A percentile compares a stretch with the other conserved stretches of the same genome.
These are phyloP conservation scores for Vigna hirtella DNA, from an alignment of 306 rosid genomes.

Conservation along the genomic window DNA sequence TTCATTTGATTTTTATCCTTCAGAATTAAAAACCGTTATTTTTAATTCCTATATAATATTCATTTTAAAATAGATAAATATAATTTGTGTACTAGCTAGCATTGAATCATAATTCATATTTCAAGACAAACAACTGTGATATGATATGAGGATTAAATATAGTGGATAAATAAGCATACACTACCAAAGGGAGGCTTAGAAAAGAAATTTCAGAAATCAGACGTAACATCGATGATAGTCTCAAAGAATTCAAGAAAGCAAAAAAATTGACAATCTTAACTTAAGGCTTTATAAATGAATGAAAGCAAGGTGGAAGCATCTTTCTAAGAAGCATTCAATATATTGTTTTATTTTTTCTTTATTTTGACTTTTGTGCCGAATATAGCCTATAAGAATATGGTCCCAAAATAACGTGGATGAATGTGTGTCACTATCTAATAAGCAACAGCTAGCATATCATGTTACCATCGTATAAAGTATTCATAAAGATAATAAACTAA, in stretches of 20 bases:
- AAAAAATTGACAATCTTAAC: not conserved
- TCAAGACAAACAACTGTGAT: too few species aligned
- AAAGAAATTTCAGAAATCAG: not conserved
- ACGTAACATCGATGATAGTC: not conserved
- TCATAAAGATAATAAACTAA: not conserved
- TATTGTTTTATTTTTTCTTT: too few species aligned
- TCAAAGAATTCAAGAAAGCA: too few species aligned
- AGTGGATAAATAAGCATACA: too few species aligned
- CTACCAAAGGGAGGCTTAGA: not conserved
- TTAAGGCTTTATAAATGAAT: not conserved
- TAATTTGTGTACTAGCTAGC: too few species aligned
- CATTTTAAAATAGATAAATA: not conserved
- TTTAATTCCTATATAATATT: too few species aligned
- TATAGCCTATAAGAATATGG: not conserved
- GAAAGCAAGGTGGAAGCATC: not conserved
- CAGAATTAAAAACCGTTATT: too few species aligned
- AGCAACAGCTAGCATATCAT: conserved; percentile 23
- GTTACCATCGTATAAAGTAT: not conserved
- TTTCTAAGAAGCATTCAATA: not conserved
- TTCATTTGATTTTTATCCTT: too few species aligned
- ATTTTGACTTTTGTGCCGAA: not conserved
- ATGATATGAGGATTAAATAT: too few species aligned
- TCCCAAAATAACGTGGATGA: not conserved
- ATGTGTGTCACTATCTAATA: not conserved
- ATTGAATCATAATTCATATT: too few species aligned